A percentile compares a stretch with the other conserved stretches of the same genome.
Evolutionary conservation across 2,329 filamentous ascomycete genomes (phyloP).

Genomic region (Fusarium verticillioides): DNA sequence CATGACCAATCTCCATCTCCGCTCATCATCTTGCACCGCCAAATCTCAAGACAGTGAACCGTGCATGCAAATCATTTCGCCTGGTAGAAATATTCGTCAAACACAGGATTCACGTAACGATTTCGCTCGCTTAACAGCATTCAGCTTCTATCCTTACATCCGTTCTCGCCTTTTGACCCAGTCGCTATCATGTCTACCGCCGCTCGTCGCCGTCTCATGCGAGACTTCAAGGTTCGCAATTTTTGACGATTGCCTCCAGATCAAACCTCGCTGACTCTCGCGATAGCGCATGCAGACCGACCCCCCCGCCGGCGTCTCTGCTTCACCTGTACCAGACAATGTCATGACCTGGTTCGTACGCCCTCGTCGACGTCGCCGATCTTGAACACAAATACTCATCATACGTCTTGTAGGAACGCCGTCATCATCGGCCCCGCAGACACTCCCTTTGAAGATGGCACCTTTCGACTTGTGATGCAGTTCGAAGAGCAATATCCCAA

Average conservation of each 20-base stretch:
- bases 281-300: slow-evolving; percentile 97
- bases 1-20: slow-evolving; percentile 45
- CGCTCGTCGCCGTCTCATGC: slow-evolving; percentile 95
- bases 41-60: slow-evolving; percentile 20
- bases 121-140: neutral
- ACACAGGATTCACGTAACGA: neutral
- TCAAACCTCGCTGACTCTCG: slow-evolving; percentile 16
- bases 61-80: slow-evolving; percentile 12
- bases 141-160: slow-evolving; percentile 1
- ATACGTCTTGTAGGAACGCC: slow-evolving; percentile 77
- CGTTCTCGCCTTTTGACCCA: slow-evolving; percentile 8
- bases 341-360: slow-evolving; percentile 91
- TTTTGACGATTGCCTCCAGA: neutral
- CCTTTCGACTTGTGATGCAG: slow-evolving; percentile 97
- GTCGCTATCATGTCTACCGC: slow-evolving; percentile 78
- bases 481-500: slow-evolving; percentile 99
- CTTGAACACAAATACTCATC: slow-evolving; percentile 37
- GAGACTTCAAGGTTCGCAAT: slow-evolving; percentile 92
- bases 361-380: slow-evolving; percentile 9
- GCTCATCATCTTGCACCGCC: slow-evolving; percentile 29
- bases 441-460: slow-evolving; percentile 98
- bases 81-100: neutral
- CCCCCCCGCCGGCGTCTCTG: slow-evolving; percentile 94
- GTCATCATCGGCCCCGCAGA: slow-evolving; percentile 98
- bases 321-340: slow-evolving; percentile 94